Percentiles rank a stretch among this genome's conserved stretches.
Evolutionary conservation across 2,329 filamentous ascomycete species (phyloP).

Genomic region (Ophiostoma sp.): DNA sequence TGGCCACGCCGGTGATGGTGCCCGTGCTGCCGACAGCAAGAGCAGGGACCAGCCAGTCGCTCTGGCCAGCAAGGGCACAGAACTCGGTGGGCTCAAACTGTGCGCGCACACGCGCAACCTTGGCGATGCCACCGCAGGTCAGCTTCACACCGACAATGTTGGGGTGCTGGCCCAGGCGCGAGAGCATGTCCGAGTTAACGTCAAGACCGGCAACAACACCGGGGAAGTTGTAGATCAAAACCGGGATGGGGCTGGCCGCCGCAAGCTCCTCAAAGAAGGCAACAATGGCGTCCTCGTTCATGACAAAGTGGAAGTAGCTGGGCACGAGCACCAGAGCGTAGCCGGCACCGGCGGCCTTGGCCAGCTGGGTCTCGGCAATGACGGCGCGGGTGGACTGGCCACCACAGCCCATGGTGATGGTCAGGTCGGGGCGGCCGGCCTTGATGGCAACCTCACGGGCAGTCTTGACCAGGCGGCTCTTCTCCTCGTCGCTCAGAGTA

Average conservation of each 20-base stretch:
- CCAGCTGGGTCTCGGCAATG: slow-evolving; percentile 52
- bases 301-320: slow-evolving; percentile 64
- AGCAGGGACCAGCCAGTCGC: slow-evolving; percentile 61
- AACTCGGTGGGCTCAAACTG: slow-evolving; percentile 51
- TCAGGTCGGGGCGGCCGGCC: slow-evolving; percentile 51
- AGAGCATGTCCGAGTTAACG: slow-evolving; percentile 61
- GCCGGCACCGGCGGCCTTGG: slow-evolving; percentile 58
- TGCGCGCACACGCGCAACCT: slow-evolving; percentile 54
- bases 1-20: slow-evolving; percentile 55
- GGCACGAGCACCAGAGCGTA: slow-evolving; percentile 64
- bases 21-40: slow-evolving; percentile 53
- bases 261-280: slow-evolving; percentile 61
- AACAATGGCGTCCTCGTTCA: slow-evolving; percentile 54
- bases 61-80: slow-evolving; percentile 63
- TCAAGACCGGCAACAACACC: slow-evolving; percentile 62
- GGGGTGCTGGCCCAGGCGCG: slow-evolving; percentile 50
- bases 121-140: slow-evolving; percentile 66
- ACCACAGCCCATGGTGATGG: slow-evolving; percentile 62
- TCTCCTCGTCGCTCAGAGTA: slow-evolving; percentile 60
- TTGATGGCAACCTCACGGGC: slow-evolving; percentile 57
- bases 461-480: slow-evolving; percentile 54
- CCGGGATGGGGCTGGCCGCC: slow-evolving; percentile 53
- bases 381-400: slow-evolving; percentile 59
- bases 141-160: slow-evolving; percentile 68
- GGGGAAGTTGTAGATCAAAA: slow-evolving; percentile 70